Conservation (phyloP, 441 rosid genomes). For the Croton setiger region DNA sequence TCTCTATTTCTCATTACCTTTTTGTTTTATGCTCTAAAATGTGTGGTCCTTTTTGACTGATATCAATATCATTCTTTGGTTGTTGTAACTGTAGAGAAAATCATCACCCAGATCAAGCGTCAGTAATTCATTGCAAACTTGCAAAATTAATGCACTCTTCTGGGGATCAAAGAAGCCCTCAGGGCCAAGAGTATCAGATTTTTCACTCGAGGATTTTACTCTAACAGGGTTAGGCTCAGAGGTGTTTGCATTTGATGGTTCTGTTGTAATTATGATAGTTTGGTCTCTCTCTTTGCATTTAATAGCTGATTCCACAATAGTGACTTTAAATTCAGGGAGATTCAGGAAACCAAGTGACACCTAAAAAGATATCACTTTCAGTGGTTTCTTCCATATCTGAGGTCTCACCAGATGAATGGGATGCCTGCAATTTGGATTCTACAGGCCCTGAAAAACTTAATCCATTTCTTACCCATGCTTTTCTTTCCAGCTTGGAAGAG, state of each 20-base stretch:
- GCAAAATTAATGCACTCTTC: slow-evolving; percentile 53
- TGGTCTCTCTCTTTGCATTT: not conserved
- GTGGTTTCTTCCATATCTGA: slow-evolving; percentile 70
- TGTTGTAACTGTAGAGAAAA: slow-evolving; percentile 38
- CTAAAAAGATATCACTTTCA: slow-evolving; percentile 48
- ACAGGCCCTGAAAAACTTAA: slow-evolving; percentile 60
- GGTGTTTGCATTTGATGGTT: slow-evolving; percentile 43
- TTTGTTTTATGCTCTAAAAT: not conserved
- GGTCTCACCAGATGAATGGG: slow-evolving; percentile 67
- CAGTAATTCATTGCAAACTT: slow-evolving; percentile 25
- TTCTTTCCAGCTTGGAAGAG: slow-evolving; percentile 89
- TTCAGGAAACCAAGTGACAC: slow-evolving; percentile 21
- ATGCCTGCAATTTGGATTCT: slow-evolving; percentile 75
- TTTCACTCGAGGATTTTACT: slow-evolving; percentile 45
- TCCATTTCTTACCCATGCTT: slow-evolving; percentile 77
- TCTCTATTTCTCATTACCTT: not conserved
- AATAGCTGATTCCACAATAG: slow-evolving; percentile 13
- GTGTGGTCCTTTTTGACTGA: not conserved
- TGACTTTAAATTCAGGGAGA: slow-evolving; percentile 37
- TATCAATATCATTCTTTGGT: not conserved
- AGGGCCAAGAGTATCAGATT: slow-evolving; percentile 43
- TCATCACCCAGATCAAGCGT: slow-evolving; percentile 21
- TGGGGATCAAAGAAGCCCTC: slow-evolving; percentile 64
- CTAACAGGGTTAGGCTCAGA: slow-evolving; percentile 47
- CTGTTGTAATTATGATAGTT: not conserved